phyloP scores from a whole-genome alignment of 768 basidiomycete genomes.

The Asterophora lycoperdoides region DNA sequence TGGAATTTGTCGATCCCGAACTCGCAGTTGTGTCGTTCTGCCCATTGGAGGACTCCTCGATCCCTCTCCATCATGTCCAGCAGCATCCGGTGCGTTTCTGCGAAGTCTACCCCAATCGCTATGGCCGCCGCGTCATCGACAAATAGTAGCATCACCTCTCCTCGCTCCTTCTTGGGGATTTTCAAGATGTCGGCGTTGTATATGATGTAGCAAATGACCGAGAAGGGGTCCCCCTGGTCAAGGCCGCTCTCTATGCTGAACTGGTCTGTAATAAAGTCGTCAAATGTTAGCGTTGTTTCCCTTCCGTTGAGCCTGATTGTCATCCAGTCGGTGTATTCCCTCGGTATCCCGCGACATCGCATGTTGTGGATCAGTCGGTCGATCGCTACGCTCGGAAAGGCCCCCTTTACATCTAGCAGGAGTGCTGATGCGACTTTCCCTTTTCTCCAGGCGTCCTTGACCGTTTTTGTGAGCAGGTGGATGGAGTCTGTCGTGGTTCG shows the following conservation, averaged over 20 bases:
- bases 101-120: constrained; percentile 10
- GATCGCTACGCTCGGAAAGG: too few species aligned
- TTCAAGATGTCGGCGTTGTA: constrained; percentile 20
- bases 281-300: constrained; percentile 8
- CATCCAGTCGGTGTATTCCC: background rate
- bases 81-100: constrained; percentile 11
- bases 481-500: constrained; percentile 27
- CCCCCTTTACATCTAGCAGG: too few species aligned
- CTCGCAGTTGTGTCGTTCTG: constrained; percentile 19
- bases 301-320: too few species aligned
- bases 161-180: background rate
- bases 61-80: constrained; percentile 13
- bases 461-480: constrained; percentile 23
- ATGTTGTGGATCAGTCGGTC: constrained; percentile 24
- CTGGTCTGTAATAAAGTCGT: constrained; percentile 15
- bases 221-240: constrained; percentile 21
- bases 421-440: constrained; percentile 25
- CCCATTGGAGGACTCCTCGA: constrained; percentile 25
- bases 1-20: constrained; percentile 20
- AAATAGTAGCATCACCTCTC: constrained; percentile 5
- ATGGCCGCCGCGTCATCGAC: constrained; percentile 19
- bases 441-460: constrained; percentile 35
- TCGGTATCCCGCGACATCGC: constrained; percentile 20
- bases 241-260: constrained; percentile 16
- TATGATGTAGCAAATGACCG: constrained; percentile 18